Percentiles rank a stretch among this genome's conserved stretches.
Evolutionary conservation across 345 rosid genomes (phyloP).

Genomic region (Citrus mangshanensis): DNA sequence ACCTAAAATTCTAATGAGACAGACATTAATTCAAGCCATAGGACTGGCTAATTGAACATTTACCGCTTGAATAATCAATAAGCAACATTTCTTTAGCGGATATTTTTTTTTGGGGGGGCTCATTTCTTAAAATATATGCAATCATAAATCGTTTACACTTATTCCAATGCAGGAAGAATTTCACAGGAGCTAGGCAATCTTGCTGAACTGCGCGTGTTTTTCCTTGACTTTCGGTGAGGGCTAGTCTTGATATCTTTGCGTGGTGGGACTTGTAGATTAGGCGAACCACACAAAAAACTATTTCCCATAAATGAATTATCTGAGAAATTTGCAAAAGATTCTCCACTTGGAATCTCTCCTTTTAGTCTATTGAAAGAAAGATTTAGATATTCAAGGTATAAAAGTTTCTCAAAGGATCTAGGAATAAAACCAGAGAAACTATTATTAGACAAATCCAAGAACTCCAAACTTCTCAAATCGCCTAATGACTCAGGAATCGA

Average conservation of each 20-base stretch:
- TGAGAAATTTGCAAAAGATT: slow-evolving; percentile 22
- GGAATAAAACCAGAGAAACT: slow-evolving; percentile 26
- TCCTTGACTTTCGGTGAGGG: not conserved
- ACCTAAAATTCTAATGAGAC: too few relatives aligned
- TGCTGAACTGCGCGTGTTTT: not conserved
- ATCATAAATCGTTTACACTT: too few relatives aligned
- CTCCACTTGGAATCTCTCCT: slow-evolving; percentile 22
- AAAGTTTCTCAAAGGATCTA: slow-evolving; percentile 18
- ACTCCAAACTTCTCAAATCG: not conserved
- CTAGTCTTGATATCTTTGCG: not conserved
- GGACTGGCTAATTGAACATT: too few relatives aligned
- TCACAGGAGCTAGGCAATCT: not conserved
- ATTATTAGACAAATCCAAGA: slow-evolving; percentile 11
- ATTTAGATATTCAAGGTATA: not conserved
- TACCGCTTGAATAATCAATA: too few relatives aligned
- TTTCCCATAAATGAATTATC: slow-evolving; percentile 16
- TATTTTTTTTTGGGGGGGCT: too few relatives aligned
- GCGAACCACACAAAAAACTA: slow-evolving; percentile 10
- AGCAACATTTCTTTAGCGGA: too few relatives aligned
- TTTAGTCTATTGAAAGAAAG: slow-evolving; percentile 12
- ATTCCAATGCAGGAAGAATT: not conserved
- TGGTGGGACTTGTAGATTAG: not conserved
- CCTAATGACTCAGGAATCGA: slow-evolving; percentile 22
- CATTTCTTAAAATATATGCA: too few relatives aligned
- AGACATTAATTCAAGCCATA: too few relatives aligned